These are phyloP conservation scores for Lipomyces starkeyi DNA, from an alignment of 805 yeast species.

Conservation along the genomic window DNA sequence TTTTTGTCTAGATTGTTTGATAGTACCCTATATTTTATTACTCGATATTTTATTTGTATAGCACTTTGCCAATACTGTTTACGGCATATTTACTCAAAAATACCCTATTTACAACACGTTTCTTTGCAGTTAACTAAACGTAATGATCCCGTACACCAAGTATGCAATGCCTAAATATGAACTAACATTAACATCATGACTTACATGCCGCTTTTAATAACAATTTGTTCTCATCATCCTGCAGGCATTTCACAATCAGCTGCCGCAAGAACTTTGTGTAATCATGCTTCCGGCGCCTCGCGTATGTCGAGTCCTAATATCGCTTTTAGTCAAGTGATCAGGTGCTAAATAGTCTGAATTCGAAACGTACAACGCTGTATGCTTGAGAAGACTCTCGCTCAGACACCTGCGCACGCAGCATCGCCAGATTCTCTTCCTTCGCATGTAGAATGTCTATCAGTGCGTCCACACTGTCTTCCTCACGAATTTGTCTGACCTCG, in stretches of 20 bases:
- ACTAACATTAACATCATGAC: not conserved
- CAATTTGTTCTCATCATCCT: not conserved
- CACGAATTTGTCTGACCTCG: not conserved
- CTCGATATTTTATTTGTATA: not conserved
- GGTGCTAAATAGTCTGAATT: not conserved
- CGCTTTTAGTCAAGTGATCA: not conserved
- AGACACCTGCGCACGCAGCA: not conserved
- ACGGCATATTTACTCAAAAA: not conserved
- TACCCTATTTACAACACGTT: not conserved
- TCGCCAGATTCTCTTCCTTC: not conserved
- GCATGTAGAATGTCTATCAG: not conserved
- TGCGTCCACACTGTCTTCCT: not conserved
- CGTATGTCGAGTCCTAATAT: not conserved
- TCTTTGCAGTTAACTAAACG: not conserved
- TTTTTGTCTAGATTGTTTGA: not conserved
- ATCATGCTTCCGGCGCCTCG: not conserved
- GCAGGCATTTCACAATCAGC: not conserved
- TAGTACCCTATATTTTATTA: not conserved
- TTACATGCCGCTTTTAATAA: not conserved
- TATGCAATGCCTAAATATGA: not conserved
- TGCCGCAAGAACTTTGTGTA: slow-evolving; percentile 1
- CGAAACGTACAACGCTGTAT: not conserved
- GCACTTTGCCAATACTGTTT: not conserved
- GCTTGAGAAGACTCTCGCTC: not conserved
- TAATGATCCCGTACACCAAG: not conserved